A percentile compares a stretch with the other conserved stretches of the same genome.
Conservation (phyloP, 78 protist genomes). For the Dictyostelium firmibasis region DNA sequence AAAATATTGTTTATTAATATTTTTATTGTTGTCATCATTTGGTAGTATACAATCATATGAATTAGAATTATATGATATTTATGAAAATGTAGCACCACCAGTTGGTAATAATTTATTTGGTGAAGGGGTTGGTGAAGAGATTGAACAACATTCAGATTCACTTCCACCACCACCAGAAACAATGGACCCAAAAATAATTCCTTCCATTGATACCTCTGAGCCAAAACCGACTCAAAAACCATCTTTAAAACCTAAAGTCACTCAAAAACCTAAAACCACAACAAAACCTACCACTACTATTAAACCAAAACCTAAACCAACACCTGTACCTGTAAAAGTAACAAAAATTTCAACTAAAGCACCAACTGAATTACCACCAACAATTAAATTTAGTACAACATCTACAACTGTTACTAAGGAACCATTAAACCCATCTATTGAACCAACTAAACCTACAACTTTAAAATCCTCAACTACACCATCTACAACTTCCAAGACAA, state of each 20-base stretch:
- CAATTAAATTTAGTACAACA: background rate
- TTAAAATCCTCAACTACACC: background rate
- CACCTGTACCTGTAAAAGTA: background rate
- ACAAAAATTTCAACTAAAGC: background rate
- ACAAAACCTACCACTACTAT: background rate
- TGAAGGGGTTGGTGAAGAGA: background rate
- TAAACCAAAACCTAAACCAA: background rate
- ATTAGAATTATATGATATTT: background rate
- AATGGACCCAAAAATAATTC: background rate
- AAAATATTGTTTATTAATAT: background rate
- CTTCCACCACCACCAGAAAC: conserved; percentile 8
- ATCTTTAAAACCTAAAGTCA: background rate
- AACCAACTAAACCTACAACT: background rate
- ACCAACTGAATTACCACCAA: background rate
- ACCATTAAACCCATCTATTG: background rate
- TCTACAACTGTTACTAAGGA: background rate
- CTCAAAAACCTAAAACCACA: background rate
- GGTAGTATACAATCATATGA: background rate
- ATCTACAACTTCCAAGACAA: background rate
- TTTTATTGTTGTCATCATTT: background rate
- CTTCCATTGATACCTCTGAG: background rate
- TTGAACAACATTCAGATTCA: background rate
- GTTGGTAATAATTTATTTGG: background rate
- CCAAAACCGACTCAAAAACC: conserved; percentile 2
- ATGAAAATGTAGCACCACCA: background rate